phyloP scores from a whole-genome alignment of 1,139 yeast genomes.

The Kodamaea sp. region DNA sequence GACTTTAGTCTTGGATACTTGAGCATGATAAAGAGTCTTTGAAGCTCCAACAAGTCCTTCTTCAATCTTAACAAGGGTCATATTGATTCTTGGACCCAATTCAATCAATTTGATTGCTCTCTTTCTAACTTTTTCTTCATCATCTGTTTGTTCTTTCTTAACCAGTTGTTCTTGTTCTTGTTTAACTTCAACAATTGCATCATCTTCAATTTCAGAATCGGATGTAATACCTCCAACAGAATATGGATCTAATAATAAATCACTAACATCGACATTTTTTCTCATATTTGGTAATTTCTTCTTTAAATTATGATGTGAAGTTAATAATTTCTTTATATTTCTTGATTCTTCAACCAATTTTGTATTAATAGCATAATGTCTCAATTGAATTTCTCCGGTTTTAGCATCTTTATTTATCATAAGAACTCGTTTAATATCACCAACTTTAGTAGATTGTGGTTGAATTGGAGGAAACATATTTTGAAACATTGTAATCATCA shows the following conservation, averaged over 20 bases:
- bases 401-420: conserved; percentile 71
- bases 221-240: conserved; percentile 78
- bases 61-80: conserved; percentile 80
- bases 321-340: conserved; percentile 73
- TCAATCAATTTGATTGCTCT: conserved; percentile 91
- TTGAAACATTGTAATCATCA: conserved; percentile 86
- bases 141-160: conserved; percentile 17
- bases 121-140: conserved; percentile 44
- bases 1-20: conserved; percentile 54
- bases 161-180: conserved; percentile 25
- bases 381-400: conserved; percentile 70
- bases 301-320: conserved; percentile 56
- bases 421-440: conserved; percentile 76
- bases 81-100: conserved; percentile 84
- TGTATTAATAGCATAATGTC: conserved; percentile 90
- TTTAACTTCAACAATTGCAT: conserved; percentile 76
- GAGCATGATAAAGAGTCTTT: conserved; percentile 79
- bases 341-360: conserved; percentile 80
- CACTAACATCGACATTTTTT: conserved; percentile 71
- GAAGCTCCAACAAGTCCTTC: conserved; percentile 78
- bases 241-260: conserved; percentile 78
- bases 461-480: conserved; percentile 93
- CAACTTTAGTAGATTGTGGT: conserved; percentile 72
- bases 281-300: conserved; percentile 74
- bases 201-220: conserved; percentile 92